phyloP scores from a whole-genome alignment of 2,329 filamentous ascomycete genomes.

The Pseudodiploospora longispora region DNA sequence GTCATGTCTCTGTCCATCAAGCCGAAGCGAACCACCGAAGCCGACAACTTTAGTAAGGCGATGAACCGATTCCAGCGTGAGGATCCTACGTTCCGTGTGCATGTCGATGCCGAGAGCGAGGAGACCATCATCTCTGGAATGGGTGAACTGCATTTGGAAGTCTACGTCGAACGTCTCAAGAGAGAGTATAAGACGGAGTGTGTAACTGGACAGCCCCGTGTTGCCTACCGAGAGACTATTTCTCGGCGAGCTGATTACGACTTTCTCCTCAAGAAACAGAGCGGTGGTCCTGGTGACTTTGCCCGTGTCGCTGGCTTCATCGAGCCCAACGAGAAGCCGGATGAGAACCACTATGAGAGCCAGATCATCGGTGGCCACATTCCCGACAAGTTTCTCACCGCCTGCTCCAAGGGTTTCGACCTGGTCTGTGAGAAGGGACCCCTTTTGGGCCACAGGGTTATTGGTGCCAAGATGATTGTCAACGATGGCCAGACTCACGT shows the following conservation, averaged over 20 bases:
- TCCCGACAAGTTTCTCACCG: constrained; percentile 89
- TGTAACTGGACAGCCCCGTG: constrained; percentile 89
- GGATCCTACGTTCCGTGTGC: constrained; percentile 93
- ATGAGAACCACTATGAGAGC: constrained; percentile 76
- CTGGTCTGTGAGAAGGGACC: constrained; percentile 77
- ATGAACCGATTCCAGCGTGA: constrained; percentile 98
- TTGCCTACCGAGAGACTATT: constrained; percentile 94
- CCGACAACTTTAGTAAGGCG: constrained; percentile 92
- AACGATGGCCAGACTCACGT: constrained; percentile 96
- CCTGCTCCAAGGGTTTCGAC: constrained; percentile 92
- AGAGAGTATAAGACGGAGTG: constrained; percentile 97
- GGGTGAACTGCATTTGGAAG: constrained; percentile 94
- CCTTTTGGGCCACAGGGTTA: constrained; percentile 84
- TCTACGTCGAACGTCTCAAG: constrained; percentile 94
- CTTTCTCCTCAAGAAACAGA: constrained; percentile 90
- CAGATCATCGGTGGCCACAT: constrained; percentile 85
- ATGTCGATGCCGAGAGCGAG: constrained; percentile 84
- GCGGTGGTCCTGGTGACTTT: constrained; percentile 90
- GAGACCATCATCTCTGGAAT: constrained; percentile 98
- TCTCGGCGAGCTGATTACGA: constrained; percentile 75
- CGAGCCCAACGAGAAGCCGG: constrained; percentile 69
- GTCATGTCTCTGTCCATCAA: constrained; percentile 98
- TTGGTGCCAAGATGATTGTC: constrained; percentile 83
- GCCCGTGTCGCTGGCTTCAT: constrained; percentile 87
- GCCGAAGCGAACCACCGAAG: constrained; percentile 87